phyloP scores from a whole-genome alignment of 2,329 filamentous ascomycete species.

The Kalaharituber pfeilii region DNA sequence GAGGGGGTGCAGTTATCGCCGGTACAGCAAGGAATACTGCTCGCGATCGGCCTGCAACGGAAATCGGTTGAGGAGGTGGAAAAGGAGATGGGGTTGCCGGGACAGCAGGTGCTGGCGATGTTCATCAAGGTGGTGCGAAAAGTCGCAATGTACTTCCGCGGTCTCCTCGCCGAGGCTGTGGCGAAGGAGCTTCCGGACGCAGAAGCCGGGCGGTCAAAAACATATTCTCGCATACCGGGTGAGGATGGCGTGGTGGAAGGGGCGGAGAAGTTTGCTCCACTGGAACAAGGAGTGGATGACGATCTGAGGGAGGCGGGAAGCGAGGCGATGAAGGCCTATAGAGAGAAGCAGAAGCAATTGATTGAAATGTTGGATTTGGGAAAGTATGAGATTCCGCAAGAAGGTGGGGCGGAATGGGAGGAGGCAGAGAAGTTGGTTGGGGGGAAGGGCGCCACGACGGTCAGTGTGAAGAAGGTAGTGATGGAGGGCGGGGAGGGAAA shows the following conservation, averaged over 20 bases:
- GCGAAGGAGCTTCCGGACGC: constrained; percentile 49
- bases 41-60: constrained; percentile 80
- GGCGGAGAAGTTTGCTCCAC: constrained; percentile 43
- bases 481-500: constrained; percentile 22
- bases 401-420: constrained; percentile 43
- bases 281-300: constrained; percentile 56
- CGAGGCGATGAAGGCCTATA: constrained; percentile 41
- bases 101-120: constrained; percentile 77
- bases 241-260: constrained; percentile 49
- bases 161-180: constrained; percentile 55
- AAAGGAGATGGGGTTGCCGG: constrained; percentile 55
- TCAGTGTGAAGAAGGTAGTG: constrained; percentile 60
- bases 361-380: constrained; percentile 84
- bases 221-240: constrained; percentile 45
- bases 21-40: constrained; percentile 71
- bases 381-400: constrained; percentile 50
- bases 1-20: constrained; percentile 48
- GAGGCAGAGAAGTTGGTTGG: constrained; percentile 61
- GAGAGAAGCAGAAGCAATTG: constrained; percentile 58
- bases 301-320: constrained; percentile 73
- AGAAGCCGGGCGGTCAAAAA: constrained; percentile 47
- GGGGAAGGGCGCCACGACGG: constrained; percentile 42
- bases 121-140: constrained; percentile 94
- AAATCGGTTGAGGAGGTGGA: constrained; percentile 71
- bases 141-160: constrained; percentile 59